Conservation (phyloP, 257 asterid genomes). For the Apocynum venetum region DNA sequence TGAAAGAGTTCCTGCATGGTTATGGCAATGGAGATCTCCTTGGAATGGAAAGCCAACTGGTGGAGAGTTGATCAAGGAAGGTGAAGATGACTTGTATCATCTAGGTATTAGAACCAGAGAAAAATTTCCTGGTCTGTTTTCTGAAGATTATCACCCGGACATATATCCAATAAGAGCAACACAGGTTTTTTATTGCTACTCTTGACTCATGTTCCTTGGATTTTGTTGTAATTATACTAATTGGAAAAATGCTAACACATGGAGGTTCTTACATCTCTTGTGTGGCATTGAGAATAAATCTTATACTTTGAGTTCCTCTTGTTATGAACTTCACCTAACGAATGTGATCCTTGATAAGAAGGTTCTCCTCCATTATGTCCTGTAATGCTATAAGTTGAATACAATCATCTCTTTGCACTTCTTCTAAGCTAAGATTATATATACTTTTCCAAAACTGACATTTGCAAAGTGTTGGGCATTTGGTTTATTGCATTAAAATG, state of each 20-base stretch:
- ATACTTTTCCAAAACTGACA: not conserved
- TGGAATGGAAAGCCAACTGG: constrained; percentile 84
- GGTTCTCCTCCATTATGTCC: not conserved
- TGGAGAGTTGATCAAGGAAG: constrained; percentile 78
- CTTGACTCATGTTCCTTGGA: not conserved
- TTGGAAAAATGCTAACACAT: not conserved
- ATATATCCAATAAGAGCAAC: constrained; percentile 81
- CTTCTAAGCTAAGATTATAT: not conserved
- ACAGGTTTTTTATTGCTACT: constrained; percentile 51
- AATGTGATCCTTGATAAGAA: not conserved
- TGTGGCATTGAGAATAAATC: not conserved
- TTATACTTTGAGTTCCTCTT: not conserved
- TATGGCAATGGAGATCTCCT: constrained; percentile 81
- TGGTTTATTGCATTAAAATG: not conserved
- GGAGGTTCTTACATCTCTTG: not conserved
- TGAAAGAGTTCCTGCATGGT: constrained; percentile 66
- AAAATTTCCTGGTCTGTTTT: constrained; percentile 59
- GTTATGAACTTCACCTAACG: not conserved
- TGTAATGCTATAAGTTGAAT: not conserved
- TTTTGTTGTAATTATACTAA: not conserved
- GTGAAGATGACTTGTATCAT: constrained; percentile 81
- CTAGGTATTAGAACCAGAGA: constrained; percentile 79
- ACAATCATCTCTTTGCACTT: not conserved
- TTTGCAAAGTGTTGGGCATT: not conserved
- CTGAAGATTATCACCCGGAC: constrained; percentile 83